Percentiles rank a stretch among this genome's conserved stretches.
phyloP scores from a whole-genome alignment of 2,329 filamentous ascomycete genomes.

The Daldinia sp. region DNA sequence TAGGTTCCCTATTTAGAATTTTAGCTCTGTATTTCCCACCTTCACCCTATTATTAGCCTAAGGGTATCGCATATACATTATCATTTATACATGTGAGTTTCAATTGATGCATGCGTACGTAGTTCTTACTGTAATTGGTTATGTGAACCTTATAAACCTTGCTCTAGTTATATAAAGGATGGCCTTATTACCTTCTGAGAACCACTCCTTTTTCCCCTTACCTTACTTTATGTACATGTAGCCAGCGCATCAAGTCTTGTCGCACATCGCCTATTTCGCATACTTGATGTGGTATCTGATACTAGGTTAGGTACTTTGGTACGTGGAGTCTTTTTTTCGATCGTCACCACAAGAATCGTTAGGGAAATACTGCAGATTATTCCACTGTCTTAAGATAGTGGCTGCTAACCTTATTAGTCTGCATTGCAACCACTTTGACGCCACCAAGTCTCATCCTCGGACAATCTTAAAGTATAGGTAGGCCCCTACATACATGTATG shows the following conservation, averaged over 20 bases:
- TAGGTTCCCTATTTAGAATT: neutral
- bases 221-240: neutral
- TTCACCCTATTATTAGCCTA: constrained; percentile 1
- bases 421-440: constrained; percentile 25
- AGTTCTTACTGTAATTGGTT: neutral
- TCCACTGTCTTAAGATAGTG: constrained; percentile 2
- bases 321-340: neutral
- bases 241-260: constrained; percentile 22
- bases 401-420: constrained; percentile 13
- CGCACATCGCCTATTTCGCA: too few species aligned
- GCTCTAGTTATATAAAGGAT: neutral
- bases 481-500: neutral
- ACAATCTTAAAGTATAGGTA: constrained; percentile 17
- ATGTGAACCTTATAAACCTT: too few species aligned
- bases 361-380: neutral
- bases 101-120: neutral
- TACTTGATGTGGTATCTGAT: constrained; percentile 13
- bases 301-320: constrained; percentile 16
- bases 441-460: constrained; percentile 29
- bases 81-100: constrained; percentile 1
- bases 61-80: neutral
- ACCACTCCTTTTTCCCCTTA: constrained; percentile 8
- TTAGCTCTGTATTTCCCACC: neutral
- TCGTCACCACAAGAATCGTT: neutral
- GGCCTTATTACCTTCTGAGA: constrained; percentile 18